These are phyloP conservation scores for Populus davidiana DNA, from an alignment of 345 rosid genomes.

Conservation along the genomic window DNA sequence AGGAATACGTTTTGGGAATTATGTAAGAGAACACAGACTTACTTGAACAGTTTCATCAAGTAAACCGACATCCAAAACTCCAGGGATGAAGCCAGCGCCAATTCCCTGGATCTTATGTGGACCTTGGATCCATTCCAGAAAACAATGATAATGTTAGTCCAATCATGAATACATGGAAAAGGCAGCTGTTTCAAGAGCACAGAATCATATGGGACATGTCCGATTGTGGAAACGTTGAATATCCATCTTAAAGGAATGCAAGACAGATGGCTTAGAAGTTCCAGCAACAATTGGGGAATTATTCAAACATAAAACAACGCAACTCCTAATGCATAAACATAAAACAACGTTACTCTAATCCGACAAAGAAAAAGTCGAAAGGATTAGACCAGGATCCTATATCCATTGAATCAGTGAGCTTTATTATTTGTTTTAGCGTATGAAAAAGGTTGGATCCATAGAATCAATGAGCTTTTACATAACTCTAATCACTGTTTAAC, in stretches of 20 bases:
- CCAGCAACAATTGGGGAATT: neutral
- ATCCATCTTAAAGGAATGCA: neutral
- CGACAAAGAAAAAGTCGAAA: neutral
- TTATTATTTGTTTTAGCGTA: neutral
- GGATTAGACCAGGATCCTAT: neutral
- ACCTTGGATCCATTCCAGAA: slow-evolving; percentile 32
- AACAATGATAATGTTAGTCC: neutral
- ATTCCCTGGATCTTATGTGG: slow-evolving; percentile 98
- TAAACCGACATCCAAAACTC: slow-evolving; percentile 68
- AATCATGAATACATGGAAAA: neutral
- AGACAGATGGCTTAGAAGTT: neutral
- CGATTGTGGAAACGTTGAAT: neutral
- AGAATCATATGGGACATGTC: neutral
- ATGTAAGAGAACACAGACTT: slow-evolving; percentile 15
- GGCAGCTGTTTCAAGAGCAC: slow-evolving; percentile 1
- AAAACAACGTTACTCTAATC: neutral
- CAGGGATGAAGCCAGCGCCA: slow-evolving; percentile 89
- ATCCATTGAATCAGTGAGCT: neutral
- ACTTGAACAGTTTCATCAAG: slow-evolving; percentile 88
- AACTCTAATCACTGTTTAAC: neutral
- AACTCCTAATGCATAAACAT: neutral
- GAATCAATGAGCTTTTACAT: neutral
- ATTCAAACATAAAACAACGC: neutral
- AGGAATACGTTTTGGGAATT: neutral
- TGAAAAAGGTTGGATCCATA: neutral